Percentiles rank a stretch among this genome's conserved stretches.
Evolutionary conservation across 2,329 filamentous ascomycete species (phyloP).

Genomic region (Fusarium pseudonygamai): DNA sequence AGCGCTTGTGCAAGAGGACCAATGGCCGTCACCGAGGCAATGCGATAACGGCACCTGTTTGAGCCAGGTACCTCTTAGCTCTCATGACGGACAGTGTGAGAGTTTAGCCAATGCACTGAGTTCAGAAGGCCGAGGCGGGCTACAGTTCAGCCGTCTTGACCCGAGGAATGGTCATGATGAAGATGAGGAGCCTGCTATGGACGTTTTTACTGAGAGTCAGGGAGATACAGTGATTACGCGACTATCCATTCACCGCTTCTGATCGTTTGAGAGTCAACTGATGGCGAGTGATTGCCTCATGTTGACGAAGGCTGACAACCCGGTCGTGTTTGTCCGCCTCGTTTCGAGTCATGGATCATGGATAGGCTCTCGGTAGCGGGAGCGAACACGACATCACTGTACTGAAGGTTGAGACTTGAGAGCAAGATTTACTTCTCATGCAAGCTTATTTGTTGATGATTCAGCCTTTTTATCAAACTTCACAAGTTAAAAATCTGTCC

Average conservation of each 20-base stretch:
- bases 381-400: slow-evolving; percentile 9
- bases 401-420: not conserved
- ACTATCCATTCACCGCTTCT: slow-evolving; percentile 10
- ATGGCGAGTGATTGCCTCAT: slow-evolving; percentile 27
- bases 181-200: not conserved
- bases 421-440: not conserved
- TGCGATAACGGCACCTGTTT: slow-evolving; percentile 46
- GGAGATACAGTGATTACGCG: not conserved
- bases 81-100: slow-evolving; percentile 40
- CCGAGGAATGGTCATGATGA: slow-evolving; percentile 18
- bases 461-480: not conserved
- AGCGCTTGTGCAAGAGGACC: slow-evolving; percentile 22
- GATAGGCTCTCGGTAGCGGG: slow-evolving; percentile 21
- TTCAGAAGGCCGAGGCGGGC: slow-evolving; percentile 24
- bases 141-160: slow-evolving; percentile 23
- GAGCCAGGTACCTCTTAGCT: slow-evolving; percentile 38
- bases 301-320: slow-evolving; percentile 24
- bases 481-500: not conserved
- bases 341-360: slow-evolving; percentile 30
- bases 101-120: slow-evolving; percentile 10
- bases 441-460: not conserved
- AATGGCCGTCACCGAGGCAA: slow-evolving; percentile 47
- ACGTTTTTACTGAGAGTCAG: not conserved
- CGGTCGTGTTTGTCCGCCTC: slow-evolving; percentile 30
- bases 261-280: slow-evolving; percentile 2